Base-by-base conservation (phyloP, 2,329 filamentous ascomycete species). In the Fusarium sacchari region DNA sequence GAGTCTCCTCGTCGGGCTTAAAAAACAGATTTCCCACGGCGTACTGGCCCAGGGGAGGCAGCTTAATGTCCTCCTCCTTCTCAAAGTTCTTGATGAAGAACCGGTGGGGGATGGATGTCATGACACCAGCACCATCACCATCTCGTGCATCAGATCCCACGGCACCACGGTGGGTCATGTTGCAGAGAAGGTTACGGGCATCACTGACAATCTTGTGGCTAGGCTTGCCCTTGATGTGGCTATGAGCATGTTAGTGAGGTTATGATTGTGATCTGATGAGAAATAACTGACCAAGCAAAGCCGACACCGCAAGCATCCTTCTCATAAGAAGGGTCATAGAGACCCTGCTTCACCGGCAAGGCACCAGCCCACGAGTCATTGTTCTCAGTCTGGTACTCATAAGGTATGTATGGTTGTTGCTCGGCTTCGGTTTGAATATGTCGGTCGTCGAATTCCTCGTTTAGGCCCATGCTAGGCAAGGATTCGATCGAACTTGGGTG, bases 251-350 rank as follows among this genome's bases (percentile, higher is more conserved):
- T 80, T 64, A 81, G 76, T 55, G 20, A 66, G 47, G 24, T 24
- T 42, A 17, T 42, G 52, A 17, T 64, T n/a, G 24, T n/a, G 11
- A 37, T 42, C 28, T 39, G 28, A 18, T 39, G 28, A 18, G 24
- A 61, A 22, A 26, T n/a, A 34, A 79, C 91, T 87, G 88, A 97
- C 94, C 96, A 97, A 84, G 96, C 94, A 85, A 99, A 99, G 83
- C 96, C 96, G 80, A 99, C 96, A 93, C 96, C 96, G 82, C 96
- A 99, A 77, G 96, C 95, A 95, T 99, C 96, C 85, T 98, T 98
- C 86, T 98, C 96, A 75, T 97, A 91, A 83, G 92, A 91, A 73
- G 96, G 96, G 86, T 98, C 95, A 83, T 99, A 99, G 58, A 99
- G 91, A 88, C 96, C 96, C 91, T 98, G 96, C 91, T 97, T 97